Conservation (phyloP, 2,329 filamentous ascomycete genomes). For the Dothiorella sarmentorum region DNA sequence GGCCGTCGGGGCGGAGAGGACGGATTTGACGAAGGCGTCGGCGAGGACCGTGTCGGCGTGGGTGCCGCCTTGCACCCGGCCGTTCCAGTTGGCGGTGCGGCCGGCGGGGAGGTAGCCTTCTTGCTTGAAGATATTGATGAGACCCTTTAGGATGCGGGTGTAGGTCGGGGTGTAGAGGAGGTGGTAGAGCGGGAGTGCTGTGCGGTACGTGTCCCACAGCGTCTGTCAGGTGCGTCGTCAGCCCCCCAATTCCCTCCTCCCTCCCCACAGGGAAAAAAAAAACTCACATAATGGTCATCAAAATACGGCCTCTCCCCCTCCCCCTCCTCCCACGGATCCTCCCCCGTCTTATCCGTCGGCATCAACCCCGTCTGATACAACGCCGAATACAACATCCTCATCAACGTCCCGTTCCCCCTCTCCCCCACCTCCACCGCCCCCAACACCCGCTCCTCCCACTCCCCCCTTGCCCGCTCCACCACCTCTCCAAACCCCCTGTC, state of each 20-base stretch:
- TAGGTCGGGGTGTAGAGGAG: conserved; percentile 20
- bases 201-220: conserved; percentile 20
- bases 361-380: conserved; percentile 39
- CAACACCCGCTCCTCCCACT: conserved; percentile 54
- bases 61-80: conserved; percentile 54
- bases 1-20: conserved; percentile 30
- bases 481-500: conserved; percentile 41
- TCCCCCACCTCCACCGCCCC: conserved; percentile 47
- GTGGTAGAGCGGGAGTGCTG: conserved; percentile 20
- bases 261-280: conserved; percentile 2
- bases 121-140: conserved; percentile 25
- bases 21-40: conserved; percentile 65
- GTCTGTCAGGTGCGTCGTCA: not conserved
- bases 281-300: conserved; percentile 35
- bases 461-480: conserved; percentile 38
- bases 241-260: not conserved
- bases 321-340: conserved; percentile 42
- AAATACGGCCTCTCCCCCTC: conserved; percentile 38
- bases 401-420: conserved; percentile 14
- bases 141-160: conserved; percentile 20
- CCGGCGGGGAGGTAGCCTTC: conserved; percentile 37
- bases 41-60: conserved; percentile 69
- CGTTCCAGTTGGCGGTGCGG: conserved; percentile 34
- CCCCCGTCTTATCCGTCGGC: conserved; percentile 42
- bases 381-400: conserved; percentile 33